These are phyloP conservation scores for Naganishia sp. DNA, from an alignment of 1,284 basidiomycete species.

Conservation along the genomic window DNA sequence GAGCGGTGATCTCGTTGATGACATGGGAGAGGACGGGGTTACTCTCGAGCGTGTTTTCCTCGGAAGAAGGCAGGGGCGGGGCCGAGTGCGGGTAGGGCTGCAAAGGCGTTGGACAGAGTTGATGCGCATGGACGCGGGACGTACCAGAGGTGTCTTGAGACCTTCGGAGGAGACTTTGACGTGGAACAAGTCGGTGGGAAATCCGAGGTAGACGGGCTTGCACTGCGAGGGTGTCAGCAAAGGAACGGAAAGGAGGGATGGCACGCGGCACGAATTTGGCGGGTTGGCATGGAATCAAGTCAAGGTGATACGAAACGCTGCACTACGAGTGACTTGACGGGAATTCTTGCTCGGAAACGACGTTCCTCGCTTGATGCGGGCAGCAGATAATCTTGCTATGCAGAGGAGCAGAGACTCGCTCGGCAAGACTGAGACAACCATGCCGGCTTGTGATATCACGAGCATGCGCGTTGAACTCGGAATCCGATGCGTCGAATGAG, in stretches of 20 bases:
- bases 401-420: too few relatives aligned
- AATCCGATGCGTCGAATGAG: too few relatives aligned
- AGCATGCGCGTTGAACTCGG: too few relatives aligned
- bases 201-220: constrained; percentile 81
- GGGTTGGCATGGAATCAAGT: too few relatives aligned
- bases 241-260: neutral
- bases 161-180: constrained; percentile 67
- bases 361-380: too few relatives aligned
- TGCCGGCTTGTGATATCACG: too few relatives aligned
- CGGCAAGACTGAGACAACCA: too few relatives aligned
- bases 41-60: constrained; percentile 31
- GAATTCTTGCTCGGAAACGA: too few relatives aligned
- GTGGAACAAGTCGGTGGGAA: constrained; percentile 82
- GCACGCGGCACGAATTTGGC: too few relatives aligned
- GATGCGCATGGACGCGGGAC: constrained; percentile 22
- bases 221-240: constrained; percentile 57
- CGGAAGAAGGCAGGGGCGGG: constrained; percentile 38
- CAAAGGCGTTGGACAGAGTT: neutral
- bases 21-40: constrained; percentile 65
- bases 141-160: constrained; percentile 64
- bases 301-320: too few relatives aligned
- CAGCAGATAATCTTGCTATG: too few relatives aligned
- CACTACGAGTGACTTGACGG: too few relatives aligned
- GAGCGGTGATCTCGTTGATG: constrained; percentile 67
- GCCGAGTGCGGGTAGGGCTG: constrained; percentile 54